Evolutionary conservation across 306 rosid species (phyloP), one percentile per base, ranked within the genome.

Genomic region (Neltuma alba): DNA sequence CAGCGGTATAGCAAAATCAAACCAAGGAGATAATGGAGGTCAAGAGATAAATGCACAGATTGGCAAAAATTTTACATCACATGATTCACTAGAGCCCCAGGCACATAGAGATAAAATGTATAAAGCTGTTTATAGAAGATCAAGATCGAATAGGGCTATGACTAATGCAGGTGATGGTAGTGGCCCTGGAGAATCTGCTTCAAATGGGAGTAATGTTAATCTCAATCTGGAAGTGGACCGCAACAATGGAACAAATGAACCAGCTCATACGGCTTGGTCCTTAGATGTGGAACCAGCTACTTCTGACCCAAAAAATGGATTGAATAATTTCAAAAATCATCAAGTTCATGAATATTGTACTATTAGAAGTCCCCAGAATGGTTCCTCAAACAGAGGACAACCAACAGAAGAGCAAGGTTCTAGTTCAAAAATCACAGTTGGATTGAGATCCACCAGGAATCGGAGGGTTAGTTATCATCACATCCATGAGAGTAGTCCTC

Each of bases 401-500:
- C 66, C 82, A 72, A 75, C 72, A 6, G 80, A 79, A 84, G 94
- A 89, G 64, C 80, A 76, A 87, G 96, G 92, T 77, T 87, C 94
- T 60, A 83, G 86, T 83, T 93, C 97, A 79, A 91, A 89, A 75
- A 79, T 78, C 75, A 86, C 92, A 72, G 94, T 91, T n/a, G 93
- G 98, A 72, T 86, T 91, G 88, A 91, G 99, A 81, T 93, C 99
- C 27, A 86, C 91, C 70, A 88, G 98, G 86, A 96, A 67, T 79
- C 88, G 98, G 76, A 91, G 92, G 82, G 83, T 85, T 74, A 90
- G 81, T 84, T 80, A 73, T 80, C 76, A 79, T 80, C 76, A 80
- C 87, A 78, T 63, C 55, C 85, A 52, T 64, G 96, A 93, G 77
- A 76, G 77, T 50, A 88, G 87, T 87, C 89, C 91, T 58, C 72